Evolutionary conservation across 306 rosid genomes (phyloP), one percentile per base, ranked within the genome.

Genomic region (Pachyrhizus erosus): DNA sequence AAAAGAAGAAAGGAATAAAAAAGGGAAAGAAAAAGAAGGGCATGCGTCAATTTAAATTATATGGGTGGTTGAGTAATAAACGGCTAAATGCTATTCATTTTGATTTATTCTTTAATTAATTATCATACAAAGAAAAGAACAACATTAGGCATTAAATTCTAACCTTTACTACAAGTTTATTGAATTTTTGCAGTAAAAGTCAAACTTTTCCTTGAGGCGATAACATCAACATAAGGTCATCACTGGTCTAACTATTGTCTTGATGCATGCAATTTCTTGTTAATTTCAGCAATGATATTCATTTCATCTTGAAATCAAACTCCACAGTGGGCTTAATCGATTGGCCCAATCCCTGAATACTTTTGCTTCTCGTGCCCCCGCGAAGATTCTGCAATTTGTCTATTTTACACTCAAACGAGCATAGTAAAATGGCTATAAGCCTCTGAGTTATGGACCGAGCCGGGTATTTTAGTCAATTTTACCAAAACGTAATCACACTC

Each of bases 331-430:
- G 48, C 48, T 42, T 42, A 43, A 37, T 46, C n/a, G 48, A 52
- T 9, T 34, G 67, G 74, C 74, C 82, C 74, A 69, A 9, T 46
- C 23, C 52, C 14, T 2, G 48, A 42, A 8, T 26, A 66, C 84
- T 20, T 61, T 51, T 62, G 62, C 33, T 23, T 21, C 13, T 10
- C 68, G 23, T 60, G 83, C 46, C 55, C 27, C 45, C 83, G 20
- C 20, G 9, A 52, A 70, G 66, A 72, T 55, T 72, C 83, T 61
- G n/a, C 57, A 15, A 71, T 34, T 68, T 39, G 57, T 68, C 86
- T 29, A 21, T 55, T 34, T 79, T 21, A 5, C 42, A 34, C n/a
- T 17, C 66, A 37, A 18, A 46, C 57, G 12, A 12, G 5, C 21
- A 5, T 5, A 37, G 40, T 37, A 5, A 5, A 5, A 37, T 37